A percentile compares a stretch with the other conserved stretches of the same genome.
phyloP scores from a whole-genome alignment of 208 protist genomes.

The Leishmania aethiopica region DNA sequence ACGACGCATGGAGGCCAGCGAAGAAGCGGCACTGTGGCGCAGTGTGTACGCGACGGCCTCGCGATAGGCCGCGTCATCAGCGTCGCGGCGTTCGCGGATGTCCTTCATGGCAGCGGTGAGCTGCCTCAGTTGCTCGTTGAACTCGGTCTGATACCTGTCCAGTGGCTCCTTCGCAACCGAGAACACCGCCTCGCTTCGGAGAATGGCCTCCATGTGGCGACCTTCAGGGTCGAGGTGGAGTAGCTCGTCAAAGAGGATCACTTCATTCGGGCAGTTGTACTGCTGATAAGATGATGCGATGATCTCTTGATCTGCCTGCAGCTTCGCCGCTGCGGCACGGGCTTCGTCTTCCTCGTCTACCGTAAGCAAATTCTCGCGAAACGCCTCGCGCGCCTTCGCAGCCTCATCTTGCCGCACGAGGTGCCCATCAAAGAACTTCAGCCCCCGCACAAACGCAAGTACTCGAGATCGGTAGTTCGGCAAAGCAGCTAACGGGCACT shows the following conservation, averaged over 20 bases:
- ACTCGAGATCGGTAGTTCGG: conserved; percentile 70
- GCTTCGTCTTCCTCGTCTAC: conserved; percentile 85
- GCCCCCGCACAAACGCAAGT: conserved; percentile 71
- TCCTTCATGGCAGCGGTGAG: conserved; percentile 76
- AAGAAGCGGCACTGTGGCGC: conserved; percentile 38
- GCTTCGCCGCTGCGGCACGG: conserved; percentile 34
- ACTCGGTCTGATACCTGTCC: conserved; percentile 76
- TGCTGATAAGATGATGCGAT: conserved; percentile 55
- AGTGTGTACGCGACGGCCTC: conserved; percentile 48
- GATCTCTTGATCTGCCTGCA: conserved; percentile 43
- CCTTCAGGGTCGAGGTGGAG: conserved; percentile 63
- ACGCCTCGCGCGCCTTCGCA: conserved; percentile 64
- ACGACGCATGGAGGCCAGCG: conserved; percentile 51
- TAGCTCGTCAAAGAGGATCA: conserved; percentile 76
- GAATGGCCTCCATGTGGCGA: conserved; percentile 52
- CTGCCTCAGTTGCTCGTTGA: conserved; percentile 84
- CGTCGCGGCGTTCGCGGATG: conserved; percentile 61
- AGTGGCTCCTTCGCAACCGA: conserved; percentile 67
- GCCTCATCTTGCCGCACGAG: conserved; percentile 51
- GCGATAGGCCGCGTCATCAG: conserved; percentile 56
- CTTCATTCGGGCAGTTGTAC: conserved; percentile 86
- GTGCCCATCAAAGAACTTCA: conserved; percentile 73
- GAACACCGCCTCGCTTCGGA: conserved; percentile 65
- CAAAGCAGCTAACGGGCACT: conserved; percentile 55
- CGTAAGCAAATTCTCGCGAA: conserved; percentile 80